These are phyloP conservation scores for Ophiostoma ulmi DNA, from an alignment of 2,329 filamentous ascomycete genomes.

Conservation along the genomic window DNA sequence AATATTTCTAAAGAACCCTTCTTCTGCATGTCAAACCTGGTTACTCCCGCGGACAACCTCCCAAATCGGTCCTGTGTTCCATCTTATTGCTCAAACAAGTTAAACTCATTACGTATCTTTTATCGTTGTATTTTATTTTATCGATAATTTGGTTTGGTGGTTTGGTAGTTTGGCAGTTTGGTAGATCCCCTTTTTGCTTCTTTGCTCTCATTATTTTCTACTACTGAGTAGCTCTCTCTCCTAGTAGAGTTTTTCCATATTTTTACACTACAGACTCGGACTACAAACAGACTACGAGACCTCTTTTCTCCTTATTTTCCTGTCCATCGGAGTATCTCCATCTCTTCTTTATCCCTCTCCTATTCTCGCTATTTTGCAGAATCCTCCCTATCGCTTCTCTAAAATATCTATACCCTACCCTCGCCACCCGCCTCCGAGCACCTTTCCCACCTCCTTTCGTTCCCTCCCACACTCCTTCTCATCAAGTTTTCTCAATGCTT, in stretches of 20 bases:
- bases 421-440: background rate
- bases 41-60: background rate
- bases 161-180: no score
- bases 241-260: background rate
- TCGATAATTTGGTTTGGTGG: no score
- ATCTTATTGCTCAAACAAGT: conserved; percentile 1
- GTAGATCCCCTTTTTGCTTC: background rate
- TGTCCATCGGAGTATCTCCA: background rate
- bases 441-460: background rate
- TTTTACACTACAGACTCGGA: background rate
- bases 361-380: background rate
- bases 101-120: background rate
- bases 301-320: background rate
- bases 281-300: background rate
- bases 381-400: background rate
- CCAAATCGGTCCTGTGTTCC: background rate
- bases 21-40: background rate
- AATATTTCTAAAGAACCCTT: background rate
- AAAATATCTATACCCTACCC: background rate
- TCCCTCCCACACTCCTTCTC: no score
- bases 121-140: no score
- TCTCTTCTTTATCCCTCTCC: background rate
- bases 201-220: background rate
- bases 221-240: background rate
- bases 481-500: no score